Base-by-base conservation (phyloP, 2,329 filamentous ascomycete genomes). In the Aspergillus carbonarius region DNA sequence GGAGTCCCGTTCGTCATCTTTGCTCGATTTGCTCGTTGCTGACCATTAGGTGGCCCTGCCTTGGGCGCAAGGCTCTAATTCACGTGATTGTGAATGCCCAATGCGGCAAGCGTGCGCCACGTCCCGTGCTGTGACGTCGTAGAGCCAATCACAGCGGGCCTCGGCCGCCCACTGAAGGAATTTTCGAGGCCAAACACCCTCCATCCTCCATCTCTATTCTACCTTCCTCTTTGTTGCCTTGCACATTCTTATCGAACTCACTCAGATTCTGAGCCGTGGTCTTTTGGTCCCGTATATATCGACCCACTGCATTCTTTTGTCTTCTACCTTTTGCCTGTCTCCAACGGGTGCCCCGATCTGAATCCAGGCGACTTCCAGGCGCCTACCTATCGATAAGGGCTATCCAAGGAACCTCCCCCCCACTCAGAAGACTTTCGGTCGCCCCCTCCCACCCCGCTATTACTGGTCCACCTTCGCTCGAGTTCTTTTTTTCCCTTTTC, bases 361-460 rank as follows among this genome's bases (percentile, higher is more conserved):
- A 23, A 23, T 23, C 23, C 23, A 3, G 23, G 5, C 23, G 23
- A 5, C n/a, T n/a, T n/a, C n/a, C n/a, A n/a, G n/a, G n/a, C 52
- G 40, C 32, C 25, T 23, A 27, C 30, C 66, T 75, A 76, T 78
- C 74, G 74, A 77, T 77, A 78, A 77, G 74, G 71, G 69, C 67
- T 69, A 68, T 65, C 61, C 63, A 67, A 57, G 56, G 60, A 61
- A 64, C 59, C 58, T 64, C 55, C 60, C 61, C 25, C 60, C 65
- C 63, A 64, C 63, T 60, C 58, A 46, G 54, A 62, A 66, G 59
- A 57, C 64, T 67, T 66, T 65, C 56, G 60, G 60, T 65, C 65
- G 68, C 69, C 70, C 68, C 68, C 60, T 62, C 62, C 63, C 65
- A 63, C 68, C 70, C 68, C 67, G 67, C 68, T 66, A 67, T 63